Evolutionary conservation across 2,329 filamentous ascomycete genomes (phyloP), one percentile per base, ranked within the genome.

Genomic region (Fusarium annulatum): DNA sequence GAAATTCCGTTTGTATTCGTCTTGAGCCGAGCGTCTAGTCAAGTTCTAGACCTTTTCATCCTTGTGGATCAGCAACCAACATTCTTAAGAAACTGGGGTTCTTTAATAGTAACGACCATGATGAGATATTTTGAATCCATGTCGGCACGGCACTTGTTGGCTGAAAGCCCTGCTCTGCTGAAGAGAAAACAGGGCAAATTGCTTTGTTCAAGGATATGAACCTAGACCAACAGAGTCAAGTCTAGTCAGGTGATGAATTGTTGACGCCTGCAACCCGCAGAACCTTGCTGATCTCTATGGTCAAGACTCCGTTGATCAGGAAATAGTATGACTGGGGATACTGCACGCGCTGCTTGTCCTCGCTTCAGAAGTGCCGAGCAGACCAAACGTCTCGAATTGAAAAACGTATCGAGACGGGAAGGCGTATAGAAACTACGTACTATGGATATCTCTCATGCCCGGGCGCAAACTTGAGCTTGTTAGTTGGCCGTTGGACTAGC

Each of bases 241-340:
- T 61, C 64, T 67, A 61, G 75, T 77, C 75, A 77, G 75, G 75
- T 77, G 75, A 77, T 77, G 67, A 62, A 41, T 39, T 59, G 62
- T 69, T 65, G 71, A 77, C 75, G 75, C 75, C 63, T 70, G 75
- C 67, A 73, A 77, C 73, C 63, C 43, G 70, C 59, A 26, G 58
- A 64, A 66, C 64, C 56, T 71, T 71, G 68, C 46, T 42, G 52
- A 38, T 67, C 51, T 51, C 52, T 52, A 36, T 43, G 53, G 62
- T 42, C 30, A 42, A 48, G 34, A 48, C 30, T 46, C n/a, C 16
- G 26, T 45, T 60, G 36, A 45, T 34, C 52, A 55, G 46, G 51
- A 38, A 41, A 46, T 41, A 46, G 39, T n/a, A 66, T 41, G 26
- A 46, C 43, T 16, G 48, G 53, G 61, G 59, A 34, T 41, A 34